phyloP scores from a whole-genome alignment of 257 asterid genomes.

The Solanum gandarillasii region DNA sequence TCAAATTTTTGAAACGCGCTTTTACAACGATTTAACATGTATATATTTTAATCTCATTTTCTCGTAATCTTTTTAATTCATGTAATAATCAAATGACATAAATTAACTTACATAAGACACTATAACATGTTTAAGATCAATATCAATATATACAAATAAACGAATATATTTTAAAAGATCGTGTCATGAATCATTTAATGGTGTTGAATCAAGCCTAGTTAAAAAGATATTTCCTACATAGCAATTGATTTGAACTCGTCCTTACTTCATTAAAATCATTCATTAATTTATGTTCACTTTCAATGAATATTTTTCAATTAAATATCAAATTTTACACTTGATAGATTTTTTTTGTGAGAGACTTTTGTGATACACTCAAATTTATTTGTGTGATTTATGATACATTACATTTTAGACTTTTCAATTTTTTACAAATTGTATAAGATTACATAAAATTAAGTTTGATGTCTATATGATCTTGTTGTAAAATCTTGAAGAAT shows the following conservation, averaged over 20 bases:
- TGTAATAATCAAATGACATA: neutral
- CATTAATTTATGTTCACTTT: neutral
- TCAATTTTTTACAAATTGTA: too few relatives aligned
- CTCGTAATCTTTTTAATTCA: too few relatives aligned
- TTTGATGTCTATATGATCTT: too few relatives aligned
- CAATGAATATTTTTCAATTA: too few relatives aligned
- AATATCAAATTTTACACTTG: too few relatives aligned
- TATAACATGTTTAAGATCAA: neutral
- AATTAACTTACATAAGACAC: neutral
- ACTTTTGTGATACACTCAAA: too few relatives aligned
- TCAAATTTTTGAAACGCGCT: neutral
- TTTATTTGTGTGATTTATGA: neutral
- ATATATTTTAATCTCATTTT: neutral
- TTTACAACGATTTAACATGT: neutral
- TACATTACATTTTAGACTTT: too few relatives aligned
- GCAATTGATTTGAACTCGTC: neutral
- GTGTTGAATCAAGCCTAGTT: neutral
- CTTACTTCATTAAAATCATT: neutral
- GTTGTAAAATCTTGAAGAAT: neutral
- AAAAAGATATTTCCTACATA: neutral
- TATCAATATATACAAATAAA: too few relatives aligned
- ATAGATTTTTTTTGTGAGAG: neutral
- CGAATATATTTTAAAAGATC: neutral
- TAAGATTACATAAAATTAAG: too few relatives aligned
- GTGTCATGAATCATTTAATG: neutral